Evolutionary conservation across 805 yeast species (phyloP).

Genomic region (Blastobotrys parvus): DNA sequence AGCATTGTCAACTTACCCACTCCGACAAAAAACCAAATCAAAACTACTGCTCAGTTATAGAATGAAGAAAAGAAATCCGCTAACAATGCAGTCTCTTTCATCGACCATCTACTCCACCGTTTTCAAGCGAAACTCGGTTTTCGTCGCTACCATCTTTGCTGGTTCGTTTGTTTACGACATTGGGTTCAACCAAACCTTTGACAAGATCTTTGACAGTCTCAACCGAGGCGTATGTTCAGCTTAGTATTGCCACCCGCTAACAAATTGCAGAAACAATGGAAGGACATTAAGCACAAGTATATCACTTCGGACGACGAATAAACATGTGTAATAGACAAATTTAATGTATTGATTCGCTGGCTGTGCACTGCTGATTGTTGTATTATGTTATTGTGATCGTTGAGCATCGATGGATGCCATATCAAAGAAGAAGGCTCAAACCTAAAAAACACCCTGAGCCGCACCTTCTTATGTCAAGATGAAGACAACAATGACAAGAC

Average conservation of each 20-base stretch:
- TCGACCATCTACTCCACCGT: slow-evolving; percentile 53
- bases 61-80: background rate
- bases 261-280: slow-evolving; percentile 23
- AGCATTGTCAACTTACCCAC: too few relatives aligned
- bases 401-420: too few relatives aligned
- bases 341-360: too few relatives aligned
- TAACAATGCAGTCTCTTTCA: slow-evolving; percentile 25
- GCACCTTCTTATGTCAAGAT: too few relatives aligned
- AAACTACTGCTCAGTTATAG: too few relatives aligned
- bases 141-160: slow-evolving; percentile 73
- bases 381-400: too few relatives aligned
- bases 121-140: slow-evolving; percentile 86
- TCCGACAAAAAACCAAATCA: too few relatives aligned
- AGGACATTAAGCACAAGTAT: slow-evolving; percentile 22
- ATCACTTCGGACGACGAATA: slow-evolving; percentile 21
- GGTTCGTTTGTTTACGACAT: slow-evolving; percentile 71
- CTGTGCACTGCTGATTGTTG: too few relatives aligned
- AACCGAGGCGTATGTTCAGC: slow-evolving; percentile 30
- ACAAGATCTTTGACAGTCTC: slow-evolving; percentile 28
- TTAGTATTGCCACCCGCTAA: background rate
- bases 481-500: too few relatives aligned
- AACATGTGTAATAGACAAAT: background rate
- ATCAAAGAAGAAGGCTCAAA: too few relatives aligned
- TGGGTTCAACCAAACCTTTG: slow-evolving; percentile 29
- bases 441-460: too few relatives aligned